A percentile compares a stretch with the other conserved stretches of the same genome.
phyloP scores from a whole-genome alignment of 2,329 filamentous ascomycete genomes.

The Annulohypoxylon truncatum region DNA sequence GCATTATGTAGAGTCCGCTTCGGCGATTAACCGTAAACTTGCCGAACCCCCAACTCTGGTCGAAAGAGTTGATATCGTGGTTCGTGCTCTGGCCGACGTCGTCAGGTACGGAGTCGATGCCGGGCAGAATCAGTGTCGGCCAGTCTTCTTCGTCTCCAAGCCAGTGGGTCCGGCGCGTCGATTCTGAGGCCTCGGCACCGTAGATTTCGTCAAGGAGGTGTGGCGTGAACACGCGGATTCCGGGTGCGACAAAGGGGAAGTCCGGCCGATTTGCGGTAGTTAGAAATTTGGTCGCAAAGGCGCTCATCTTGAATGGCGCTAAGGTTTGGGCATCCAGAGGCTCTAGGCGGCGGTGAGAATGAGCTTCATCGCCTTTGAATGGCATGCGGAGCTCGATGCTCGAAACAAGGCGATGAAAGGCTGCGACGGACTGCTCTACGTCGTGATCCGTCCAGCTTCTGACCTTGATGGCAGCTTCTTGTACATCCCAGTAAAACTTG shows the following conservation, averaged over 20 bases:
- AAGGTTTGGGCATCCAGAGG: background rate
- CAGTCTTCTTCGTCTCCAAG: background rate
- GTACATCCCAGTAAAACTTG: background rate
- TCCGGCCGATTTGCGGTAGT: background rate
- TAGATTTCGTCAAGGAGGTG: background rate
- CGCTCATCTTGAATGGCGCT: background rate
- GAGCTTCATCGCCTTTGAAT: background rate
- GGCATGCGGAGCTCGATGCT: background rate
- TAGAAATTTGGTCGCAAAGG: background rate
- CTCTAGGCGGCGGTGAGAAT: background rate
- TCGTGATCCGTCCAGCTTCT: background rate
- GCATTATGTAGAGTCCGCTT: slow-evolving; percentile 6
- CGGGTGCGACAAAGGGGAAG: background rate
- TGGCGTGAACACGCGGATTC: background rate
- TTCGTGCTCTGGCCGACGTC: slow-evolving; percentile 1
- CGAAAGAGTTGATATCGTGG: slow-evolving; percentile 9
- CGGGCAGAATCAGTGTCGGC: slow-evolving; percentile 15
- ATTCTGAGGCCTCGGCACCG: background rate
- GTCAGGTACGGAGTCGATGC: background rate
- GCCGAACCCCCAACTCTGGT: slow-evolving; percentile 13
- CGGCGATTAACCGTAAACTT: slow-evolving; percentile 19
- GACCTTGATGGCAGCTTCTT: background rate
- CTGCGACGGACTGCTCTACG: background rate
- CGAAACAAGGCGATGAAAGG: background rate
- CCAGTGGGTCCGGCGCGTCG: background rate